These are phyloP conservation scores for Avena sativa DNA, from an alignment of 176 grass and related monocot species.

Conservation along the genomic window DNA sequence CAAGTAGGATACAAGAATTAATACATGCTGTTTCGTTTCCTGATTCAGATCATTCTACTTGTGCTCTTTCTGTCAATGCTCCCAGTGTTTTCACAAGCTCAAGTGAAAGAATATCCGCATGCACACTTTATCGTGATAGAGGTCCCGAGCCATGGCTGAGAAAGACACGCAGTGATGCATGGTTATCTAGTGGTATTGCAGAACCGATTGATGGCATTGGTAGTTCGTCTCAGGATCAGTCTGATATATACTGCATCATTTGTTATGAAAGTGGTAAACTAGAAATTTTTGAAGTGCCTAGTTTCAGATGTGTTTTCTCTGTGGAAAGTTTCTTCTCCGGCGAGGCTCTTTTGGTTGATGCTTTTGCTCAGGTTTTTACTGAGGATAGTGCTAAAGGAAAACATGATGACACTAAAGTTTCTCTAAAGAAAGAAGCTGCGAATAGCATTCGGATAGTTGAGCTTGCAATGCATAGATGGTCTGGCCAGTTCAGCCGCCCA, in stretches of 20 bases:
- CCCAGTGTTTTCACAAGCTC: constrained; percentile 64
- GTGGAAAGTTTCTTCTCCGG: constrained; percentile 83
- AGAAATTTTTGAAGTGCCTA: constrained; percentile 88
- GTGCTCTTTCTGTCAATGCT: constrained; percentile 69
- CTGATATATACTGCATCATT: constrained; percentile 89
- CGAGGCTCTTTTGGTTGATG: constrained; percentile 64
- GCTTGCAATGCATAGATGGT: constrained; percentile 93
- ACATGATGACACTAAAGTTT: constrained; percentile 43
- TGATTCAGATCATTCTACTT: constrained; percentile 74
- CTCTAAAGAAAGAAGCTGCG: constrained; percentile 65
- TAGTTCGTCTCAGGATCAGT: constrained; percentile 62
- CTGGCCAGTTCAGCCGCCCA: constrained; percentile 74
- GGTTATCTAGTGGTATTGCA: constrained; percentile 76
- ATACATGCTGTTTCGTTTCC: constrained; percentile 31
- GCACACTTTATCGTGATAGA: constrained; percentile 88
- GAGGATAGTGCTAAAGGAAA: constrained; percentile 33
- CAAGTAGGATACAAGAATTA: constrained; percentile 18
- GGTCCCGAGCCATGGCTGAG: constrained; percentile 83
- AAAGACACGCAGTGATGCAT: constrained; percentile 82
- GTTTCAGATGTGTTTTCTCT: constrained; percentile 78
- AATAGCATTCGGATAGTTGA: constrained; percentile 72
- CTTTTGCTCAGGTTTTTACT: constrained; percentile 26
- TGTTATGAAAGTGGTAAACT: constrained; percentile 89
- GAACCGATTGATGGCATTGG: constrained; percentile 67
- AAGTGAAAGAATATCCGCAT: constrained; percentile 68